A percentile compares a stretch with the other conserved stretches of the same genome.
Evolutionary conservation across 208 protist genomes (phyloP).

Genomic region (Acanthamoeba healyi): DNA sequence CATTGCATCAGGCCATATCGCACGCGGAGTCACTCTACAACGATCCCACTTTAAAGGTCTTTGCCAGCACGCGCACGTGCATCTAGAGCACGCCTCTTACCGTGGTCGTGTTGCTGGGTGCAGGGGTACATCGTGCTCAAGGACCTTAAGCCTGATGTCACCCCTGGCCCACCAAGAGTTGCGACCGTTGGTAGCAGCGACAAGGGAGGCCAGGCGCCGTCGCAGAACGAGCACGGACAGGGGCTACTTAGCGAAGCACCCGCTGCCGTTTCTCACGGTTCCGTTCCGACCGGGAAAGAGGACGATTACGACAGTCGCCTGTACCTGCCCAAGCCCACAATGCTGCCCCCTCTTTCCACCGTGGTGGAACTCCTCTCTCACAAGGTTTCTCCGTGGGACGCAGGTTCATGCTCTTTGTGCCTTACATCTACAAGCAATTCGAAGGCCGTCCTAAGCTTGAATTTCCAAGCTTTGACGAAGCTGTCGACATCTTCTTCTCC

Average conservation of each 20-base stretch:
- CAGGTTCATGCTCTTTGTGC: slow-evolving; percentile 89
- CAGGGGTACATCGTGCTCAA: slow-evolving; percentile 59
- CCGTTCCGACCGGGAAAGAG: neutral
- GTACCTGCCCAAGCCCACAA: neutral
- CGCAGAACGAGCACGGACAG: neutral
- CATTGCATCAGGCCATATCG: slow-evolving; percentile 19
- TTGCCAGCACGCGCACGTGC: too few species aligned
- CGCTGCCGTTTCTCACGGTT: neutral
- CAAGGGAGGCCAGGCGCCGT: too few species aligned
- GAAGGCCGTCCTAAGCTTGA: slow-evolving; percentile 60
- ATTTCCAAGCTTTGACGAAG: slow-evolving; percentile 93
- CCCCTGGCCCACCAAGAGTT: neutral
- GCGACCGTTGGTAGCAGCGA: too few species aligned
- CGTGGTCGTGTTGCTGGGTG: neutral
- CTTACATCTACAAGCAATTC: slow-evolving; percentile 93
- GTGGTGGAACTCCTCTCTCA: neutral
- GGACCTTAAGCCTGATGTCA: neutral
- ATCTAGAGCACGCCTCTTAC: too few species aligned
- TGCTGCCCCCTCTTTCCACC: neutral
- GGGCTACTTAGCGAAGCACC: neutral
- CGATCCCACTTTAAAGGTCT: neutral
- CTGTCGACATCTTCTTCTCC: slow-evolving; percentile 96
- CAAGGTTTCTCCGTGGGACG: too few species aligned
- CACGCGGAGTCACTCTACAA: neutral
- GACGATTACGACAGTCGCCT: slow-evolving; percentile 30